Evolutionary conservation across 2,329 filamentous ascomycete genomes (phyloP).

Genomic region (Trichophyton rubrum): DNA sequence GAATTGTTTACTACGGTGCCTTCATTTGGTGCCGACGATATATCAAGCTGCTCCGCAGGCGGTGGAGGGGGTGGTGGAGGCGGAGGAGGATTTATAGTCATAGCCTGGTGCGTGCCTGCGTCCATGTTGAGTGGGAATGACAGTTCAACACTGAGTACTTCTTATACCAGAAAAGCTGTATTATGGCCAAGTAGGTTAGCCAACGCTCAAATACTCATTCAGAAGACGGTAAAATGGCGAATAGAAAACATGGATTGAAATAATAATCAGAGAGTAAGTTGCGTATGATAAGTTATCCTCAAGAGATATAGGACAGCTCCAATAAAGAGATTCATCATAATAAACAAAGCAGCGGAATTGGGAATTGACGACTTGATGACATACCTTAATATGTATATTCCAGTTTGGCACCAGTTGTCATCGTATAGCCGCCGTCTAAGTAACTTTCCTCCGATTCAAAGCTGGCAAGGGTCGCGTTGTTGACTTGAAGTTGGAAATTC

Average conservation of each 20-base stretch:
- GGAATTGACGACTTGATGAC: not conserved
- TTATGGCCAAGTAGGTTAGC: not conserved
- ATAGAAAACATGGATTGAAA: not conserved
- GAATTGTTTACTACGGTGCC: conserved; percentile 12
- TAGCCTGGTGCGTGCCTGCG: conserved; percentile 31
- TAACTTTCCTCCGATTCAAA: not conserved
- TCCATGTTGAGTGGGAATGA: conserved; percentile 28
- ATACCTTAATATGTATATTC: not conserved
- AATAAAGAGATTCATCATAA: conserved; percentile 53
- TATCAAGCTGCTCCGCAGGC: conserved; percentile 23
- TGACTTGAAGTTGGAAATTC: not conserved
- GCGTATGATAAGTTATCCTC: conserved; percentile 41
- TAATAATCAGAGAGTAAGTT: conserved; percentile 3
- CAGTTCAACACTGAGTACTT: not conserved
- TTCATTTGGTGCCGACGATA: conserved; percentile 13
- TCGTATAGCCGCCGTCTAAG: not conserved
- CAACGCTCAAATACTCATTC: not conserved
- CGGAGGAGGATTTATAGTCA: conserved; percentile 33
- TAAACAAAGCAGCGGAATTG: not conserved
- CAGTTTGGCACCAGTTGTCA: not conserved
- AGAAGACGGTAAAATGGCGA: not conserved
- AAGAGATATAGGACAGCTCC: conserved; percentile 61
- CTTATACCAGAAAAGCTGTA: not conserved
- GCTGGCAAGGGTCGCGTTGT: not conserved
- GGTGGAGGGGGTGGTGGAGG: conserved; percentile 39